These are phyloP conservation scores for Podospora pseudoanserina DNA, from an alignment of 495 filamentous ascomycete species.

Conservation along the genomic window DNA sequence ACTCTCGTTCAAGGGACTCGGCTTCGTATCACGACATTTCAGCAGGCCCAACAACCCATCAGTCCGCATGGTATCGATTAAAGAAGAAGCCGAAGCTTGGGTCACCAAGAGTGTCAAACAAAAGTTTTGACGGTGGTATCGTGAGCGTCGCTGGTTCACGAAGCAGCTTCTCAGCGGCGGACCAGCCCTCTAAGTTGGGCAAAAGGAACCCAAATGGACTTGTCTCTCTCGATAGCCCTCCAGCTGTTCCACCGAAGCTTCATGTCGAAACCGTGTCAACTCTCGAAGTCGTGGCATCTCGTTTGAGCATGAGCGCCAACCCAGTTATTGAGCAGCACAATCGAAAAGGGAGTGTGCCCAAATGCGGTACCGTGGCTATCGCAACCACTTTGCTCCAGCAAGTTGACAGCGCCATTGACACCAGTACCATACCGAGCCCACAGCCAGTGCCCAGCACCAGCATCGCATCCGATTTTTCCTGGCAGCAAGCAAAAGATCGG, in stretches of 20 bases:
- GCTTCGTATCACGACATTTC: background rate
- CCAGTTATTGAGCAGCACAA: background rate
- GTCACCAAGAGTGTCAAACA: background rate
- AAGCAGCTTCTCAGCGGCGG: background rate
- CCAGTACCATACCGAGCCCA: background rate
- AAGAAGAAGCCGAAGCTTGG: background rate
- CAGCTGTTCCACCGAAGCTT: background rate
- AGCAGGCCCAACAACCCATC: background rate
- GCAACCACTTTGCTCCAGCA: background rate
- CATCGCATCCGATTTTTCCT: background rate
- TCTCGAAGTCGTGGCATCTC: no score
- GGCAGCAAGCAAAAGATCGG: background rate
- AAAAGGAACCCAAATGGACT: background rate
- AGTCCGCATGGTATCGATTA: background rate
- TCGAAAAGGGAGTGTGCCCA: background rate
- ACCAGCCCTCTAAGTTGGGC: background rate
- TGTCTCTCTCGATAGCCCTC: background rate
- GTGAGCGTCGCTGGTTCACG: background rate
- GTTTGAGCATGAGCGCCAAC: background rate
- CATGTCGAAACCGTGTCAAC: background rate
- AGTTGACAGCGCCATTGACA: background rate
- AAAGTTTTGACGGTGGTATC: background rate
- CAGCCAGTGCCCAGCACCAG: background rate
- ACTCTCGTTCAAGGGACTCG: background rate
- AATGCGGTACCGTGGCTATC: background rate